Evolutionary conservation across 106 monocot genomes (phyloP), one percentile per base, ranked within the genome.

Genomic region (Amphibolis antarctica): DNA sequence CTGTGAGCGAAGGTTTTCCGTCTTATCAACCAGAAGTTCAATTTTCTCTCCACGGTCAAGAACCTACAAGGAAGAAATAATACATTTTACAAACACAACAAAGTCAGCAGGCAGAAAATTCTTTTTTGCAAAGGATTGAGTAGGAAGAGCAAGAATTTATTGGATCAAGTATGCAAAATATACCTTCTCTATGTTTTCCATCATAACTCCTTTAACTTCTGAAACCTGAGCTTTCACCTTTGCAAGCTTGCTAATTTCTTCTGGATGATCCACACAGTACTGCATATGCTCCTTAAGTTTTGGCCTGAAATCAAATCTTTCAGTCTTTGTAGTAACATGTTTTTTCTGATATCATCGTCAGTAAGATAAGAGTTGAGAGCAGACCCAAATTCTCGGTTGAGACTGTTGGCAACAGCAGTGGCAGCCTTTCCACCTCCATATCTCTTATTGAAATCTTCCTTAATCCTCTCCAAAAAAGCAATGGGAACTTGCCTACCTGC

Each of bases 171-270:
- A 46, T 44, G 24, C 0, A 70, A 45, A 9, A 12, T 60, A 45
- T 43, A 84, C 83, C 77, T 84, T 80, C 46, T 84, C 83, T 54
- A 84, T 84, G 47, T 84, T 84, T 74, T 84, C 77, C 83, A 84
- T 80, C 83, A 84, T 79, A 27, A 84, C 79, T 62, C 83, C 83
- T 74, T 84, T 84, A 9, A 84, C 79, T 44, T 80, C 79, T 5
- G 79, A 70, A 20, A 84, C 83, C 65, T 84, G 83, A 53, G 79
- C 79, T 43, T 83, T 83, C 43, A 83, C 79, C 55, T 83, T 83
- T 0, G 75, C 63, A 31, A 83, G 72, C 76, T 83, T 83, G 60
- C 66, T 83, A 18, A 79, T 76, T 66, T 79, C 83, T 29, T 83
- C 83, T 14, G 76, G 73, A 62, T 83, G 83, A 29, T 83, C 79